A percentile compares a stretch with the other conserved stretches of the same genome.
phyloP scores from a whole-genome alignment of 2,329 filamentous ascomycete genomes.

The Colletotrichum viniferum region DNA sequence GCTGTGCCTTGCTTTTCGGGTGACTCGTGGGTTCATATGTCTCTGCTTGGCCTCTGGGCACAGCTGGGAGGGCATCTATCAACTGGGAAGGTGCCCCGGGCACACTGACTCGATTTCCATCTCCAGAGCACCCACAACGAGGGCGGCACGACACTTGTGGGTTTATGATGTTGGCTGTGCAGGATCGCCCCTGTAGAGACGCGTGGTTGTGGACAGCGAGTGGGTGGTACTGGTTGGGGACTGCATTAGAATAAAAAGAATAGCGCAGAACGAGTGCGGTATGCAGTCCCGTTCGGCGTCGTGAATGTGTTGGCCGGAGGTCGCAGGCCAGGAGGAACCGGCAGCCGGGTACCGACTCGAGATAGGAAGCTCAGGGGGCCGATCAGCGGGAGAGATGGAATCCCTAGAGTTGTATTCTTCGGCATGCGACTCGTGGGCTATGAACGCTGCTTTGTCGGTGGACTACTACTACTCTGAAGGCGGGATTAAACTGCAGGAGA shows the following conservation, averaged over 20 bases:
- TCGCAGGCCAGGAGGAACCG: conserved; percentile 11
- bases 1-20: not conserved
- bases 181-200: conserved; percentile 13
- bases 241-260: not conserved
- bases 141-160: not conserved
- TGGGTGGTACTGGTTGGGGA: not conserved
- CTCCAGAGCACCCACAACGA: conserved; percentile 18
- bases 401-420: not conserved
- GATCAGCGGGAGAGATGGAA: not conserved
- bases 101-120: conserved; percentile 10
- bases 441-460: not conserved
- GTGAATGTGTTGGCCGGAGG: not conserved
- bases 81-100: not conserved
- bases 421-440: not conserved
- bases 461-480: not conserved
- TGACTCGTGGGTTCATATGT: not conserved
- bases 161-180: not conserved
- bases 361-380: not conserved
- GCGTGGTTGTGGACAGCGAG: not conserved
- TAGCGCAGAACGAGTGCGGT: not conserved
- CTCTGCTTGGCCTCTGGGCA: not conserved
- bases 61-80: not conserved
- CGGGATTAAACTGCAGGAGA: not conserved
- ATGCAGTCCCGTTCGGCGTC: not conserved
- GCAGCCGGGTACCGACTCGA: conserved; percentile 10